These are phyloP conservation scores for Talaromyces trachyspermus DNA, from an alignment of 495 filamentous ascomycete genomes.

Conservation along the genomic window DNA sequence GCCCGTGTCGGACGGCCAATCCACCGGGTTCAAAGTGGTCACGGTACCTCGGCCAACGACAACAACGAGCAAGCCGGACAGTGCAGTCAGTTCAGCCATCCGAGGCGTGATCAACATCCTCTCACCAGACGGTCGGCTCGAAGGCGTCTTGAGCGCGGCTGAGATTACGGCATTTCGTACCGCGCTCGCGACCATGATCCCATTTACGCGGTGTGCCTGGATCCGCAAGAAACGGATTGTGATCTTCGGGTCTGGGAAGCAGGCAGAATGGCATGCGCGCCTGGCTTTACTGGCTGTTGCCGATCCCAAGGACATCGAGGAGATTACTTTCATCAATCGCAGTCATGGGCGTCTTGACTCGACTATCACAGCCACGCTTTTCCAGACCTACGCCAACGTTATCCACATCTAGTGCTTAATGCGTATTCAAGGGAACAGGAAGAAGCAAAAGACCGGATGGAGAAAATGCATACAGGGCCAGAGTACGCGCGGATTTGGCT, in stretches of 20 bases:
- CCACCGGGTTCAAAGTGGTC: constrained; percentile 59
- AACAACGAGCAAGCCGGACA: neutral
- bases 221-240: constrained; percentile 54
- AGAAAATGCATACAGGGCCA: constrained; percentile 17
- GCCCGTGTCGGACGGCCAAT: constrained; percentile 61
- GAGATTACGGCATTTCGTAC: constrained; percentile 92
- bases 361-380: constrained; percentile 21
- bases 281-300: constrained; percentile 60
- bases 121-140: constrained; percentile 54
- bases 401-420: constrained; percentile 19
- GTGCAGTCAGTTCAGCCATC: constrained; percentile 18
- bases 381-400: constrained; percentile 14
- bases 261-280: constrained; percentile 90
- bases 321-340: constrained; percentile 71
- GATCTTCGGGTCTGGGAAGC: constrained; percentile 80
- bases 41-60: constrained; percentile 35
- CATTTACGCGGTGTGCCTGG: constrained; percentile 50
- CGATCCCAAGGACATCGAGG: constrained; percentile 51
- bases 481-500: constrained; percentile 19
- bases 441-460: neutral
- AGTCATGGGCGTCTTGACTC: constrained; percentile 43
- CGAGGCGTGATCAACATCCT: constrained; percentile 77
- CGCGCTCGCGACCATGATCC: constrained; percentile 71
- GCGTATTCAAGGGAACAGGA: constrained; percentile 25
- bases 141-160: constrained; percentile 75